Conservation (phyloP, 805 yeast genomes). For the Cyberlindnera mrakii region DNA sequence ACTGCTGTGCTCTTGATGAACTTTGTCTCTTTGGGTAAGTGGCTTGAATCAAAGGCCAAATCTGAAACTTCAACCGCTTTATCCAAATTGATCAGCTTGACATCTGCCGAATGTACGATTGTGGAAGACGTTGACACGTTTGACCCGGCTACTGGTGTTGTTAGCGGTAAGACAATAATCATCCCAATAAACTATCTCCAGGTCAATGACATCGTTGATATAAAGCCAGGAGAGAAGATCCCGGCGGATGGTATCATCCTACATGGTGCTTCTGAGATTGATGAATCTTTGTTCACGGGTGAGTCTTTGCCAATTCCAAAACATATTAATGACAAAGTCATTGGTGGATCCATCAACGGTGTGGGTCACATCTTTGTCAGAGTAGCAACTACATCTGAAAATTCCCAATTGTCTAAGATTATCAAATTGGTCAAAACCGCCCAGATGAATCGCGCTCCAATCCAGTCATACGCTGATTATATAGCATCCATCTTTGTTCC, state of each 20-base stretch:
- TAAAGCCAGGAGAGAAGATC: constrained; percentile 80
- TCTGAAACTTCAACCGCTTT: constrained; percentile 90
- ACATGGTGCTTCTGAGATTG: constrained; percentile 75
- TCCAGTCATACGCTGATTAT: constrained; percentile 82
- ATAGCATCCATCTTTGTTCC: constrained; percentile 87
- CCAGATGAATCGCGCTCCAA: constrained; percentile 83
- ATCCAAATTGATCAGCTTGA: constrained; percentile 68
- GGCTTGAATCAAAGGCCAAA: constrained; percentile 86
- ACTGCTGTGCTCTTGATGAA: constrained; percentile 79
- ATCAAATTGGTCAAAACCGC: constrained; percentile 84
- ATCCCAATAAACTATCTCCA: constrained; percentile 79
- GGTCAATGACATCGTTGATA: constrained; percentile 64
- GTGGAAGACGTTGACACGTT: constrained; percentile 34
- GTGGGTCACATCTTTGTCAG: constrained; percentile 61
- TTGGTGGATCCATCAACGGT: constrained; percentile 91
- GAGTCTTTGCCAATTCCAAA: constrained; percentile 78
- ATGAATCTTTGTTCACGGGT: constrained; percentile 89
- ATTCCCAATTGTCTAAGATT: constrained; percentile 83
- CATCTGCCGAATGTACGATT: constrained; percentile 73
- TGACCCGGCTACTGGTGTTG: constrained; percentile 11
- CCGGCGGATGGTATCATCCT: constrained; percentile 89
- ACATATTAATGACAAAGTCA: constrained; percentile 50
- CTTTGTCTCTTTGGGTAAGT: constrained; percentile 86
- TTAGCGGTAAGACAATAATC: constrained; percentile 29
- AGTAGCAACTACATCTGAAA: constrained; percentile 70